A percentile compares a stretch with the other conserved stretches of the same genome.
Conservation (phyloP, 2,329 filamentous ascomycete species). For the Ophidiomyces ophidiicola region DNA sequence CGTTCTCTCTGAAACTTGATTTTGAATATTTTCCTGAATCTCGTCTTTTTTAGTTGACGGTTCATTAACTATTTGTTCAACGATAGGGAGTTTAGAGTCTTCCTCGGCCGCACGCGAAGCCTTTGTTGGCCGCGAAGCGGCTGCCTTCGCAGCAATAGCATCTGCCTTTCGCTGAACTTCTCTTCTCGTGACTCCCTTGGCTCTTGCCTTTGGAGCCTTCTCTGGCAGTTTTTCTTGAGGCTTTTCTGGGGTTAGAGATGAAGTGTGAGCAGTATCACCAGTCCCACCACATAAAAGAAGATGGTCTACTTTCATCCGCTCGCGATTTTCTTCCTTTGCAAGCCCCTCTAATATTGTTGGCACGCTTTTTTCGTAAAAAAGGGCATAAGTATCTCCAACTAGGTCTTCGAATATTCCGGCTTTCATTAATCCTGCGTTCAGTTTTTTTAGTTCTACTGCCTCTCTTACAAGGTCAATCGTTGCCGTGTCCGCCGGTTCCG, state of each 20-base stretch:
- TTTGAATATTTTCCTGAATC: neutral
- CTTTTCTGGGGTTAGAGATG: constrained; percentile 13
- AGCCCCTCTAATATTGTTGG: constrained; percentile 30
- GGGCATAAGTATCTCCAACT: constrained; percentile 79
- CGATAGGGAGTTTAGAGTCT: constrained; percentile 3
- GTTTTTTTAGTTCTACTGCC: constrained; percentile 56
- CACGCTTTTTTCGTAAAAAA: constrained; percentile 33
- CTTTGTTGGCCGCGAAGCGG: constrained; percentile 12
- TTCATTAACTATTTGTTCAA: constrained; percentile 2
- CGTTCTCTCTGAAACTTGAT: neutral
- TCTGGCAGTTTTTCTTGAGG: constrained; percentile 5
- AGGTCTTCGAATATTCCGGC: constrained; percentile 76
- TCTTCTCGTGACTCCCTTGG: constrained; percentile 47
- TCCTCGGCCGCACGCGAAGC: constrained; percentile 10
- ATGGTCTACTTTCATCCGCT: constrained; percentile 38
- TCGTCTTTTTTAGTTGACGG: constrained; percentile 1
- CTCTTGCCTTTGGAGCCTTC: constrained; percentile 26
- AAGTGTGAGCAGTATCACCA: constrained; percentile 11
- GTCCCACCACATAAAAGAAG: constrained; percentile 32
- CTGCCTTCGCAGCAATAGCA: constrained; percentile 37
- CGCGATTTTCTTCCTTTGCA: constrained; percentile 36
- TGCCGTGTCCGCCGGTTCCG: constrained; percentile 34
- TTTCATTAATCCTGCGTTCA: constrained; percentile 84
- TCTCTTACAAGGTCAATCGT: constrained; percentile 54
- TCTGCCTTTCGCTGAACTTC: constrained; percentile 50